A percentile compares a stretch with the other conserved stretches of the same genome.
phyloP scores from a whole-genome alignment of 805 yeast genomes.

The Candida sanyiensis region DNA sequence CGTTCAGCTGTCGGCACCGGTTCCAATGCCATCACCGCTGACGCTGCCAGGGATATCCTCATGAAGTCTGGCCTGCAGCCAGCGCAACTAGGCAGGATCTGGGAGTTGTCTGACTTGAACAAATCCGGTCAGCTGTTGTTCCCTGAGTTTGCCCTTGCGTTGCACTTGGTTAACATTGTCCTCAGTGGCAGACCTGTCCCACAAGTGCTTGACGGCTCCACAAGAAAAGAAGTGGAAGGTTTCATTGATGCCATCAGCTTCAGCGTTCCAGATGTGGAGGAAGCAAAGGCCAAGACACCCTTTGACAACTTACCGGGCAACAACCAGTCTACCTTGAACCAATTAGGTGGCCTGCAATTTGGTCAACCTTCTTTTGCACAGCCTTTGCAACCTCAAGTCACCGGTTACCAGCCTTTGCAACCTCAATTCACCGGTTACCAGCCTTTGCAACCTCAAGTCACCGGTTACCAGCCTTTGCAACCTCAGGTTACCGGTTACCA shows the following conservation, averaged over 20 bases:
- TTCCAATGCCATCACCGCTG: slow-evolving; percentile 52
- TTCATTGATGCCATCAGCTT: slow-evolving; percentile 87
- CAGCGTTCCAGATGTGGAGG: slow-evolving; percentile 53
- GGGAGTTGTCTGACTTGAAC: slow-evolving; percentile 88
- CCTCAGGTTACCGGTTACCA: slow-evolving; percentile 25
- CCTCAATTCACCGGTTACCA: slow-evolving; percentile 25
- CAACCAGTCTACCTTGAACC: slow-evolving; percentile 29
- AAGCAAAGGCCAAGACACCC: slow-evolving; percentile 30
- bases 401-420: slow-evolving; percentile 30
- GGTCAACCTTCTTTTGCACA: slow-evolving; percentile 22
- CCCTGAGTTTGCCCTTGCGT: slow-evolving; percentile 91
- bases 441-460: slow-evolving; percentile 29
- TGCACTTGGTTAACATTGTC: slow-evolving; percentile 77
- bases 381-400: slow-evolving; percentile 28
- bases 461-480: slow-evolving; percentile 29
- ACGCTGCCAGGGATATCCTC: slow-evolving; percentile 71
- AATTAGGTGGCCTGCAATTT: slow-evolving; percentile 30
- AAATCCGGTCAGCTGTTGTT: slow-evolving; percentile 80
- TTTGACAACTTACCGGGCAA: slow-evolving; percentile 32
- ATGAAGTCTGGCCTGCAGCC: slow-evolving; percentile 76
- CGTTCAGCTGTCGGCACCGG: slow-evolving; percentile 63
- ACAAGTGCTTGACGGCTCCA: slow-evolving; percentile 57
- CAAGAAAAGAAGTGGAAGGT: slow-evolving; percentile 78
- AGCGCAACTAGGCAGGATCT: slow-evolving; percentile 70
- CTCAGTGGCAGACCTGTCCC: slow-evolving; percentile 80